A percentile compares a stretch with the other conserved stretches of the same genome.
phyloP scores from a whole-genome alignment of 2,329 filamentous ascomycete genomes.

The Pseudogymnoascus sp. region DNA sequence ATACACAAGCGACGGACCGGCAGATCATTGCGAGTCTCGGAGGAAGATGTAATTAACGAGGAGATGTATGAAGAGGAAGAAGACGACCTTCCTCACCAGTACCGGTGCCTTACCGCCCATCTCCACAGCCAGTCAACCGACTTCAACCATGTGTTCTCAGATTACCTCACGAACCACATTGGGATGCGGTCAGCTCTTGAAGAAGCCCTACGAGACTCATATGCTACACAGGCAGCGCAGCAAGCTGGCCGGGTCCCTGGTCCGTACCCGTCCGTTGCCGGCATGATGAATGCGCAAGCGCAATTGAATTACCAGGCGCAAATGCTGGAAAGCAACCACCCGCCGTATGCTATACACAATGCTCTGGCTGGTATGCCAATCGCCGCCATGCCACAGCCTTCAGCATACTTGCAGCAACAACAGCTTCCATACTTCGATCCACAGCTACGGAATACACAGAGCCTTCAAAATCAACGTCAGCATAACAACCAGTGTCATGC shows the following conservation, averaged over 20 bases:
- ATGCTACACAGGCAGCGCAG: background rate
- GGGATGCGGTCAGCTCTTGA: conserved; percentile 18
- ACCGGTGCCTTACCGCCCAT: conserved; percentile 53
- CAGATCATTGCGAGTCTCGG: conserved; percentile 69
- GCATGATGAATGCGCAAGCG: background rate
- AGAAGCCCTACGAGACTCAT: background rate
- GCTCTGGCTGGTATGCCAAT: background rate
- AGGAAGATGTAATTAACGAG: conserved; percentile 80
- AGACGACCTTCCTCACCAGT: conserved; percentile 64
- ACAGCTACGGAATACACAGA: background rate
- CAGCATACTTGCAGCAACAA: background rate
- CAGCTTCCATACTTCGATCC: background rate
- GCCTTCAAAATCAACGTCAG: background rate
- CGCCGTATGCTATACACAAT: background rate
- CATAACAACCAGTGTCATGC: background rate
- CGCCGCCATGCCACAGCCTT: background rate
- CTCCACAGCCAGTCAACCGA: conserved; percentile 29
- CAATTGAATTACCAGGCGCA: background rate
- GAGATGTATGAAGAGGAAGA: conserved; percentile 97
- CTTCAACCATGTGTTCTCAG: conserved; percentile 24
- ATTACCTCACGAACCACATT: conserved; percentile 49
- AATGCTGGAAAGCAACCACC: background rate
- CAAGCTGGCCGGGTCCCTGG: background rate
- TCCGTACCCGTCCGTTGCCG: background rate
- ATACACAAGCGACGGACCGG: conserved; percentile 86